Percentiles rank a stretch among this genome's conserved stretches.
Evolutionary conservation across 148 eudicot genomes (phyloP).

Genomic region (Polygonum maritimum): DNA sequence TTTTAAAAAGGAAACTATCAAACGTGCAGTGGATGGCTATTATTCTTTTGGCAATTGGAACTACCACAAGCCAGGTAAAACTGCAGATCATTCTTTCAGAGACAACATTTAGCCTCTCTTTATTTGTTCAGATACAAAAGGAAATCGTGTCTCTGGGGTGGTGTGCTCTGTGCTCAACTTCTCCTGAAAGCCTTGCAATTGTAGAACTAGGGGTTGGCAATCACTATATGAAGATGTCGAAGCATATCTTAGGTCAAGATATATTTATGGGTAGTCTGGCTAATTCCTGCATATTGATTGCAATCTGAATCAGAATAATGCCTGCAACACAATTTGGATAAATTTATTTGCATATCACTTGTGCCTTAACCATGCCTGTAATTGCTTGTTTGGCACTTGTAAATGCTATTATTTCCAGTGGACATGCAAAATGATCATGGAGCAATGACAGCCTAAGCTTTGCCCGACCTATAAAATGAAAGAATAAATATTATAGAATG

Average conservation of each 20-base stretch:
- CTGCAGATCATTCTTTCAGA: not conserved
- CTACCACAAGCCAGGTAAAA: slow-evolving; percentile 96
- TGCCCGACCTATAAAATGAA: not conserved
- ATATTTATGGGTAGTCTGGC: not conserved
- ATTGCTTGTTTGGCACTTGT: not conserved
- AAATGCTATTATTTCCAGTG: not conserved
- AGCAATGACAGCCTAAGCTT: not conserved
- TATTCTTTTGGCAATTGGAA: slow-evolving; percentile 80
- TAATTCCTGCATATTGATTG: not conserved
- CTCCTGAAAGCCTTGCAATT: not conserved
- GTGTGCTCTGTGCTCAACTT: not conserved
- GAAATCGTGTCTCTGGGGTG: not conserved
- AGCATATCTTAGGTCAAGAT: not conserved
- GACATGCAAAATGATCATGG: not conserved
- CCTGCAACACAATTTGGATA: not conserved
- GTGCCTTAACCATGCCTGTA: not conserved
- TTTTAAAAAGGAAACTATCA: slow-evolving; percentile 76
- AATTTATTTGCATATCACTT: not conserved
- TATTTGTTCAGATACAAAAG: not conserved
- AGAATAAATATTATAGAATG: not conserved
- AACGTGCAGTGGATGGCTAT: slow-evolving; percentile 98
- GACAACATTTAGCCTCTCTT: not conserved
- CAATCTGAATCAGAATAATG: not conserved
- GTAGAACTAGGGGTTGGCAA: not conserved
- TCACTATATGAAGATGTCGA: not conserved